Base-by-base conservation (phyloP, 345 rosid species). In the Luvunga scandens region DNA sequence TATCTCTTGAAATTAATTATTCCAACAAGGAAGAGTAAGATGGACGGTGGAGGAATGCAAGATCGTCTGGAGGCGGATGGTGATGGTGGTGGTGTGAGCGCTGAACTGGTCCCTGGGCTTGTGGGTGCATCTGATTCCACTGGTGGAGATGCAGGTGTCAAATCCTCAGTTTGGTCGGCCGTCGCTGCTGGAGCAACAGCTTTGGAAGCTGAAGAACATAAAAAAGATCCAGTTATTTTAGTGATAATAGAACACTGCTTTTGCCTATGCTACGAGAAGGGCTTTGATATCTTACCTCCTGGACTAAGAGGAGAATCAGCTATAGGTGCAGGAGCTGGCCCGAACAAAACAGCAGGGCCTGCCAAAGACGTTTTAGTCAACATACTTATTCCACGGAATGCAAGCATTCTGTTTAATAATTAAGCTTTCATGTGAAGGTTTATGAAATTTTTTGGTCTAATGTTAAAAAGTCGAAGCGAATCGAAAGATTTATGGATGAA, bases 261-360 rank as follows among this genome's bases (percentile, higher is more conserved):
- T 28, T 28, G 45, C 48, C 21, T 71, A 5, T 12, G 6, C 4
- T 2, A 8, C 19, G 22, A 2, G 5, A 14, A 18, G 28, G 16
- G 5, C 21, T 6, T 8, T 22, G 2, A 42, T 45, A 66, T 53
- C 39, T 69, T 78, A 94, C 98, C 91, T 83, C 62, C 81, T 63
- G 94, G 90, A 75, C 89, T 86, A 16, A 87, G 57, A 67, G 93
- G 84, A 73, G 91, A 78, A 27, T 77, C 74, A 48, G 87, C 82
- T 28, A 86, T 31, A n/a, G 94, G 87, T 59, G 93, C 85, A 76
- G 81, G 90, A 39, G 90, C 39, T 63, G 93, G 90, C 70, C 87
- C 85, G 33, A 91, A 84, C 31, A 88, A 73, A 56, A 66, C 86
- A 22, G 96, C 86, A 19, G 96, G 94, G 81, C 98, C 98, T 91